phyloP scores from a whole-genome alignment of 108 stramenopile genomes.

The Aurantiochytrium sp. region DNA sequence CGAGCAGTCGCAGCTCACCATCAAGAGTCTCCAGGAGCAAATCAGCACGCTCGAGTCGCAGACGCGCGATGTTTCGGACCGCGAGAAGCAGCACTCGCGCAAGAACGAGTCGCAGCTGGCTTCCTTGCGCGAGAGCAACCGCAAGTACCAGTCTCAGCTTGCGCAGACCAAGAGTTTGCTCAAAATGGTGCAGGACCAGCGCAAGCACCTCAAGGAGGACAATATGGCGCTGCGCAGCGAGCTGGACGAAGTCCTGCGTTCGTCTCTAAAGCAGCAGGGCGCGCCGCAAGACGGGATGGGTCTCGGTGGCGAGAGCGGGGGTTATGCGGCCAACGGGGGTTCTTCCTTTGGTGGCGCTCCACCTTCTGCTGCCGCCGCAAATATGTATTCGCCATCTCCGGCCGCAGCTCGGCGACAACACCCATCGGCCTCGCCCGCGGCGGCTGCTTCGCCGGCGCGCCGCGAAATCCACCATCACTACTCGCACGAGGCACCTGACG shows the following conservation, averaged over 20 bases:
- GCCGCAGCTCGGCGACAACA: not conserved
- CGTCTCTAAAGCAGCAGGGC: not conserved
- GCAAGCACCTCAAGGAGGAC: conserved; percentile 17
- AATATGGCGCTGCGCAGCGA: not conserved
- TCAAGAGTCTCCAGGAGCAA: not conserved
- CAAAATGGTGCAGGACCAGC: not conserved
- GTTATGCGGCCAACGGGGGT: no score
- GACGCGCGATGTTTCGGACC: not conserved
- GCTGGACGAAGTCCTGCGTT: not conserved
- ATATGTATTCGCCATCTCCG: not conserved
- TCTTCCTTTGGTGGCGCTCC: no score
- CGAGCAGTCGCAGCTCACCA: not conserved
- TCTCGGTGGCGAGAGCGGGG: no score
- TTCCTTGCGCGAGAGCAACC: not conserved
- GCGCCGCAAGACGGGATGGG: not conserved
- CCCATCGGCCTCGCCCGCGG: not conserved
- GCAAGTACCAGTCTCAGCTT: conserved; percentile 13
- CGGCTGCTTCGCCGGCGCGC: not conserved
- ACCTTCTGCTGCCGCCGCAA: not conserved
- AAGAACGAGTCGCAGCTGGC: conserved; percentile 1
- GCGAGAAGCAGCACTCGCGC: conserved; percentile 11
- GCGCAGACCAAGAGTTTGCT: conserved; percentile 5
- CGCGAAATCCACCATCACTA: not conserved
- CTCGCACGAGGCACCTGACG: not conserved
- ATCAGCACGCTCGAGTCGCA: not conserved